phyloP scores from a whole-genome alignment of 768 basidiomycete genomes.

The Cyclocybe cylindracea region DNA sequence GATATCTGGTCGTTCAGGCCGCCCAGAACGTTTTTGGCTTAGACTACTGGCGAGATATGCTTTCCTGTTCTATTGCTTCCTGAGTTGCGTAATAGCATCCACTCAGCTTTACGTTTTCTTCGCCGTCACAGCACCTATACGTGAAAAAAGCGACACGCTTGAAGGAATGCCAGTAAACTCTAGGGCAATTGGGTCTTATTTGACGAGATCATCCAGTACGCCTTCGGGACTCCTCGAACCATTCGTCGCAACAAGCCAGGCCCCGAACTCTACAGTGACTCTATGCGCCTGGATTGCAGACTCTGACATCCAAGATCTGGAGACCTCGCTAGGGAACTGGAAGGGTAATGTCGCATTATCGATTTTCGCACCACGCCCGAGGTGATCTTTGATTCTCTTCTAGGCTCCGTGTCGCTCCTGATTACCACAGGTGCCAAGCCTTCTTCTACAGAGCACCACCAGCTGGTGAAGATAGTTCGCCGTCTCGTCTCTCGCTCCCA shows the following conservation, averaged over 20 bases:
- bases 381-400: neutral
- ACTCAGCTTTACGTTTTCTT: conserved; percentile 23
- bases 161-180: neutral
- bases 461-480: conserved; percentile 27
- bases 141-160: too few species aligned
- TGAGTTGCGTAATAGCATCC: conserved; percentile 41
- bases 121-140: too few species aligned
- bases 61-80: conserved; percentile 38
- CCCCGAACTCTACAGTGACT: conserved; percentile 11
- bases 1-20: conserved; percentile 2
- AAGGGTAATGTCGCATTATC: conserved; percentile 11
- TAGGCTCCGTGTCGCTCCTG: conserved; percentile 53
- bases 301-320: conserved; percentile 8
- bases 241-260: conserved; percentile 3
- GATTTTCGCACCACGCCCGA: neutral
- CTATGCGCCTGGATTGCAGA: conserved; percentile 19
- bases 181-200: conserved; percentile 11
- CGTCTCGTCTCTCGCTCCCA: conserved; percentile 18
- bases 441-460: conserved; percentile 22
- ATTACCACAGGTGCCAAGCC: conserved; percentile 34
- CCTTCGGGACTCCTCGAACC: conserved; percentile 13
- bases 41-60: conserved; percentile 32
- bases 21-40: conserved; percentile 25
- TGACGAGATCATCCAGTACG: conserved; percentile 8
- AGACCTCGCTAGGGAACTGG: conserved; percentile 13